Percentiles rank a stretch among this genome's conserved stretches.
Conservation (phyloP, 768 basidiomycete species). For the Lentinula boryana region DNA sequence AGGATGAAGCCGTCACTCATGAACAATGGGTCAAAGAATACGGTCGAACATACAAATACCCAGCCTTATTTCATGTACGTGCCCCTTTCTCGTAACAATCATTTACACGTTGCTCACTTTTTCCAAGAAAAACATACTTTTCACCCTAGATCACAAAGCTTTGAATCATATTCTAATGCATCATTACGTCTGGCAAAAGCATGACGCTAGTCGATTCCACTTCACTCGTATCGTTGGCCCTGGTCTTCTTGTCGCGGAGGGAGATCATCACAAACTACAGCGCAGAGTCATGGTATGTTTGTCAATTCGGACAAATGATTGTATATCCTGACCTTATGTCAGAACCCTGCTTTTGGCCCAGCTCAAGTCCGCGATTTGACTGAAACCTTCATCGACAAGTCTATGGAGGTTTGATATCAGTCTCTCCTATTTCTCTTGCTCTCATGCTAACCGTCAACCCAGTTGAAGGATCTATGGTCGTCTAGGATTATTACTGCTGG, state of each 20-base stretch:
- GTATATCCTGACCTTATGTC: background rate
- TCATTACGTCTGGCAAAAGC: constrained; percentile 49
- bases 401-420: constrained; percentile 32
- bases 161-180: constrained; percentile 60
- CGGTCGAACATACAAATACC: constrained; percentile 26
- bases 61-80: constrained; percentile 25
- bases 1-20: constrained; percentile 16
- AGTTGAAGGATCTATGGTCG: constrained; percentile 49
- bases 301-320: background rate
- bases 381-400: constrained; percentile 50
- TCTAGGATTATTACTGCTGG: constrained; percentile 26
- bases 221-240: constrained; percentile 38
- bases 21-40: constrained; percentile 30
- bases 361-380: constrained; percentile 54
- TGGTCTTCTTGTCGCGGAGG: constrained; percentile 45
- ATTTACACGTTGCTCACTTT: background rate
- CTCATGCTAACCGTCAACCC: background rate
- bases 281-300: constrained; percentile 35
- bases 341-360: constrained; percentile 67
- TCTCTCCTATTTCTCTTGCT: background rate
- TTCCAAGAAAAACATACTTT: constrained; percentile 30
- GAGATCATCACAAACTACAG: constrained; percentile 41
- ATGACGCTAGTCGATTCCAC: constrained; percentile 28
- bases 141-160: constrained; percentile 57
- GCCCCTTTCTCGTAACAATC: background rate